These are phyloP conservation scores for Calonectria leucothoes DNA, from an alignment of 2,329 filamentous ascomycete genomes.

Conservation along the genomic window DNA sequence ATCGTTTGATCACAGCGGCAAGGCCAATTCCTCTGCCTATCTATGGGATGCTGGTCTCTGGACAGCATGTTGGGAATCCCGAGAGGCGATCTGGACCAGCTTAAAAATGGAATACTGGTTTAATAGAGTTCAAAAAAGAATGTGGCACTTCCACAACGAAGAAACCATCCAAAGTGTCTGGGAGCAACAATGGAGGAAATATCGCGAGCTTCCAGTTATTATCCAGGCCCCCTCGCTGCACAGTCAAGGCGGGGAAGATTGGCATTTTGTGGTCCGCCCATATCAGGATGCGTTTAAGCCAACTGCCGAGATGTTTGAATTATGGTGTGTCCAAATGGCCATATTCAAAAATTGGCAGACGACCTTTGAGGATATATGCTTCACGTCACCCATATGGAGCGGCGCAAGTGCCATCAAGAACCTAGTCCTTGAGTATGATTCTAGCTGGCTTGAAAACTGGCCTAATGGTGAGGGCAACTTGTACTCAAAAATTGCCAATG, in stretches of 20 bases:
- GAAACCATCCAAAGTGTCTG: no score
- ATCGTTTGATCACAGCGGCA: neutral
- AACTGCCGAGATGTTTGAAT: neutral
- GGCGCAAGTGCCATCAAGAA: neutral
- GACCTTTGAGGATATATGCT: neutral
- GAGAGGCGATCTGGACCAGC: neutral
- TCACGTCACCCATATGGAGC: neutral
- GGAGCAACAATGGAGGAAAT: neutral
- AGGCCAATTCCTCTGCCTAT: neutral
- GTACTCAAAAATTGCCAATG: no score
- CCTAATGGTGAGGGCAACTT: neutral
- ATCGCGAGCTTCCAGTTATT: neutral
- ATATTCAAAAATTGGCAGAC: neutral
- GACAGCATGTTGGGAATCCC: neutral
- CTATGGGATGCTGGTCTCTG: neutral
- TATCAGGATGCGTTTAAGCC: neutral
- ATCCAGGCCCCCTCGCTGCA: neutral
- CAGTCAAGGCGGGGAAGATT: neutral
- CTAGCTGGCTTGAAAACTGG: neutral
- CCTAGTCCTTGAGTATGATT: neutral
- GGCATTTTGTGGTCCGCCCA: neutral
- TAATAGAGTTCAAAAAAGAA: neutral
- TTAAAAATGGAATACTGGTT: neutral
- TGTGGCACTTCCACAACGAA: no score
- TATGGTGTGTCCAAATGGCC: neutral